Conservation (phyloP, 2,329 filamentous ascomycete genomes). For the Apiospora kogelbergensis region DNA sequence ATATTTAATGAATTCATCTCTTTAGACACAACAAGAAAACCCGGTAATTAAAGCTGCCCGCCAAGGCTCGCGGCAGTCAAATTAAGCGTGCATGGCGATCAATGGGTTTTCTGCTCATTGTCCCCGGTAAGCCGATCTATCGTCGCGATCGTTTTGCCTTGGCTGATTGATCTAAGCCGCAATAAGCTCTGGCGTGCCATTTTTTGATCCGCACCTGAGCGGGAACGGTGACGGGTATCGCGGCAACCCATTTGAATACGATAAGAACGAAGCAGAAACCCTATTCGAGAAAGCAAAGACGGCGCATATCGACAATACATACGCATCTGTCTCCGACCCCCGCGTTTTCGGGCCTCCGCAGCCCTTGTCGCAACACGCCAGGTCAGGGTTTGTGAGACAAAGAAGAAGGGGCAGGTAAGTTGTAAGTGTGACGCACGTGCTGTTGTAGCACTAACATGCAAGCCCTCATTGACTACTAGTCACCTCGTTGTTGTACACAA, state of each 20-base stretch:
- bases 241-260: neutral
- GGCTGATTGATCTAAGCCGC: neutral
- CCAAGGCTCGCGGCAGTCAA: neutral
- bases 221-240: neutral
- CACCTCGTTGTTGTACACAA: neutral
- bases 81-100: constrained; percentile 4
- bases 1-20: neutral
- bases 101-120: neutral
- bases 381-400: neutral
- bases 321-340: neutral
- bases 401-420: neutral
- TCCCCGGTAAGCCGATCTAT: neutral
- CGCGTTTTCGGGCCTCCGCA: neutral
- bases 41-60: neutral
- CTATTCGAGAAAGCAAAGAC: neutral
- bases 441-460: too few relatives aligned
- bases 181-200: neutral
- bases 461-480: too few relatives aligned
- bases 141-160: neutral
- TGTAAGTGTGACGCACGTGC: too few relatives aligned
- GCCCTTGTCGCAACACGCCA: neutral
- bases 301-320: too few relatives aligned
- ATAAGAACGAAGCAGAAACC: too few relatives aligned
- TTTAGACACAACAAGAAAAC: neutral
- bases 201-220: neutral